Conservation (phyloP, 768 basidiomycete genomes). For the Serendipita indica region DNA sequence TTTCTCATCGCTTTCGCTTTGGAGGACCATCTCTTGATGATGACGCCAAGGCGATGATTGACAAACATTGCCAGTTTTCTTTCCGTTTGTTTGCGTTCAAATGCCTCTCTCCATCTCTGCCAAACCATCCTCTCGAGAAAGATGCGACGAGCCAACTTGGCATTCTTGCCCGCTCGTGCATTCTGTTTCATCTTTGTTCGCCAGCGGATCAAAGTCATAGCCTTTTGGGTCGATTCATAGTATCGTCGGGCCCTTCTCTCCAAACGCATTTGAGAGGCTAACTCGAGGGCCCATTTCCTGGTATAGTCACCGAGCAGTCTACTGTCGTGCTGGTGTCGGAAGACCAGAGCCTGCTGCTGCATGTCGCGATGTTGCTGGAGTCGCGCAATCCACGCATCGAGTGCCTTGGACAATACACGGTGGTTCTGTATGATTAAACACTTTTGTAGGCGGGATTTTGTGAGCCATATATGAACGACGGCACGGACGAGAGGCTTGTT, state of each 20-base stretch:
- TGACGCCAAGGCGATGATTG: not conserved
- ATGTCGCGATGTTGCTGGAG: not conserved
- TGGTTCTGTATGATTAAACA: not conserved
- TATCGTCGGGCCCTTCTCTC: not conserved
- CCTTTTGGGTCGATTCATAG: not conserved
- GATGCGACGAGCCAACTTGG: slow-evolving; percentile 37
- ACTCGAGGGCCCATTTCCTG: not conserved
- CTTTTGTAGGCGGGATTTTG: not conserved
- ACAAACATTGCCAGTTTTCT: slow-evolving; percentile 28
- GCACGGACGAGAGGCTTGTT: slow-evolving; percentile 2
- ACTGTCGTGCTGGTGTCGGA: not conserved
- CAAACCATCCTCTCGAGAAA: slow-evolving; percentile 33
- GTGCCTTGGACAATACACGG: not conserved
- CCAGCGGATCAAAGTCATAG: slow-evolving; percentile 36
- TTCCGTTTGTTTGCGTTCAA: slow-evolving; percentile 32
- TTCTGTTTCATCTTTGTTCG: slow-evolving; percentile 36
- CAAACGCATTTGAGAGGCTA: not conserved
- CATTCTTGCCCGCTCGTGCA: slow-evolving; percentile 37
- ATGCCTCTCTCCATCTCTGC: slow-evolving; percentile 33
- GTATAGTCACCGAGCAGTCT: not conserved
- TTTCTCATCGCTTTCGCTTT: not conserved
- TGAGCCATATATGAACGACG: not conserved
- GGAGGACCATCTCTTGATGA: not conserved
- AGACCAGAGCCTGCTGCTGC: not conserved
- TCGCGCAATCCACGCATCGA: not conserved